phyloP scores from a whole-genome alignment of 2,329 filamentous ascomycete species.

The Trichoderma hamatum region DNA sequence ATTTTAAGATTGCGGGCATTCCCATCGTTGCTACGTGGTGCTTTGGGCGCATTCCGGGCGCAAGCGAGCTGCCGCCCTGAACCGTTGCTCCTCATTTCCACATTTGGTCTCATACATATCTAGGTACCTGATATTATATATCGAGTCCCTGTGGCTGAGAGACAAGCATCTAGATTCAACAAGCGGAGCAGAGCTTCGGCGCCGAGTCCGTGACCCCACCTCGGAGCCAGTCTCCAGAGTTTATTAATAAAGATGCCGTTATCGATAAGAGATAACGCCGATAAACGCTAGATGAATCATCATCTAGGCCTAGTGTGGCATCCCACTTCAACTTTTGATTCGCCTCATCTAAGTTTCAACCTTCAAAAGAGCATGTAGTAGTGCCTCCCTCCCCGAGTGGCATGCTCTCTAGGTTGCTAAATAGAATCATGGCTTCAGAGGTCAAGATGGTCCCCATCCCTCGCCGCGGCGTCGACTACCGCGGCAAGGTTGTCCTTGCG shows the following conservation, averaged over 20 bases:
- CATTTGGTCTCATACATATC: not conserved
- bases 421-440: slow-evolving; percentile 60
- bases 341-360: not conserved
- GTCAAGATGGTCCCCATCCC: slow-evolving; percentile 79
- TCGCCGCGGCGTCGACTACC: slow-evolving; percentile 86
- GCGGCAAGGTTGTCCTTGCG: slow-evolving; percentile 89
- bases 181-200: slow-evolving; percentile 7
- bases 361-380: slow-evolving; percentile 29
- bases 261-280: slow-evolving; percentile 26
- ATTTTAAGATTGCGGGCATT: slow-evolving; percentile 9
- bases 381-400: slow-evolving; percentile 22
- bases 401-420: slow-evolving; percentile 43
- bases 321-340: slow-evolving; percentile 14
- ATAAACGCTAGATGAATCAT: slow-evolving; percentile 21
- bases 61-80: not conserved
- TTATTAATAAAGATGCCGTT: not conserved
- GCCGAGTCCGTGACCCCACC: slow-evolving; percentile 23
- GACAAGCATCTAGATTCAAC: not conserved
- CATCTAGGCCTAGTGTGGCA: not conserved
- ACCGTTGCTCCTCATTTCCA: not conserved
- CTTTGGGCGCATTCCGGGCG: slow-evolving; percentile 14
- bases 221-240: slow-evolving; percentile 1
- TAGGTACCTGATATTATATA: not conserved
- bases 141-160: not conserved
- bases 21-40: slow-evolving; percentile 15